Percentiles rank a stretch among this genome's conserved stretches.
Evolutionary conservation across 257 asterid genomes (phyloP).

Genomic region (Ilex aquifolium): DNA sequence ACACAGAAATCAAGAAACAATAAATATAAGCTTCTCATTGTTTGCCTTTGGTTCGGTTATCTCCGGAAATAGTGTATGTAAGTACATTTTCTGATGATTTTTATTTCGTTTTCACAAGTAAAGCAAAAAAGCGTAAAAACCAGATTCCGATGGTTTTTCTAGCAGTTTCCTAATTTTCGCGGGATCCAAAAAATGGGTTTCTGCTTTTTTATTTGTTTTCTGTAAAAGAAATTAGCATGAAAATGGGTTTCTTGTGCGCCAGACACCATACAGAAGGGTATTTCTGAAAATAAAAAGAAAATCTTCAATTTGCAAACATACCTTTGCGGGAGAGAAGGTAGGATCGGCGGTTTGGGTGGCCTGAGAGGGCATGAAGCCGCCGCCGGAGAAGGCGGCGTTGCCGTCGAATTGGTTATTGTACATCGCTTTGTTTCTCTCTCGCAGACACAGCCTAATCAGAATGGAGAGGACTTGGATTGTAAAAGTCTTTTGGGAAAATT

Average conservation of each 20-base stretch:
- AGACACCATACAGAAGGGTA: too few relatives aligned
- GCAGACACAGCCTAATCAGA: not conserved
- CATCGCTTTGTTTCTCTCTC: not conserved
- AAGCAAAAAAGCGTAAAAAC: too few relatives aligned
- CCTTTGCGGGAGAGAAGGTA: constrained; percentile 62
- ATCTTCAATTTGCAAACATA: constrained; percentile 34
- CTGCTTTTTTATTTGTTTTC: not conserved
- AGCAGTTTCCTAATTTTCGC: not conserved
- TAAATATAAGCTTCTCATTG: too few relatives aligned
- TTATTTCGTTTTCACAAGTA: too few relatives aligned
- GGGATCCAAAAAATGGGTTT: not conserved
- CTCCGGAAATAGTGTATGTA: too few relatives aligned
- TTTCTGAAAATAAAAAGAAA: not conserved
- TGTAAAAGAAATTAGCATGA: not conserved
- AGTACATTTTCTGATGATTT: too few relatives aligned
- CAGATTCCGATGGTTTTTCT: not conserved
- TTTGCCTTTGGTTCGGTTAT: too few relatives aligned
- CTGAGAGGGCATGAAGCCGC: constrained; percentile 97
- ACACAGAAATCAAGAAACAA: too few relatives aligned
- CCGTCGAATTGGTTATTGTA: constrained; percentile 54
- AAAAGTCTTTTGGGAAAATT: not conserved
- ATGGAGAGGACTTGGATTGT: too few relatives aligned
- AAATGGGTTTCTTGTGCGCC: too few relatives aligned
- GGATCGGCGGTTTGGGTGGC: constrained; percentile 70
- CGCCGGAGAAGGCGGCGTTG: constrained; percentile 95